Conservation (phyloP, 2,329 filamentous ascomycete genomes). For the Alternaria atra region DNA sequence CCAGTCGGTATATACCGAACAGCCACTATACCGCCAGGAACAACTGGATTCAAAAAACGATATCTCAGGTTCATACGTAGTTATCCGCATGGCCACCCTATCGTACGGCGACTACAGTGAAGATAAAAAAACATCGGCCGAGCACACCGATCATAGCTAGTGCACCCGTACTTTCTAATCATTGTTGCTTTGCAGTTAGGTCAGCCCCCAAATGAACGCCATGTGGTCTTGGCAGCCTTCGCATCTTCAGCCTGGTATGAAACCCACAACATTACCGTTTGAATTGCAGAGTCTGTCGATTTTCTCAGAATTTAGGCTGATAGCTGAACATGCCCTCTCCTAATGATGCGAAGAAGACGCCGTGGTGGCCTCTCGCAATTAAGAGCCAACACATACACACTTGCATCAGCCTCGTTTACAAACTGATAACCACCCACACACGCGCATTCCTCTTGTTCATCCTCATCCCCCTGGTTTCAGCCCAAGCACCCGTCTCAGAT, state of each 20-base stretch:
- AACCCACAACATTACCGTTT: not conserved
- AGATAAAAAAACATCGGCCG: not conserved
- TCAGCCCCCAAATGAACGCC: not conserved
- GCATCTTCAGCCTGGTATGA: not conserved
- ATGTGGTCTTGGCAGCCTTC: not conserved
- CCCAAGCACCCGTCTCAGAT: slow-evolving; percentile 1
- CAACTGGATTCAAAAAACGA: not conserved
- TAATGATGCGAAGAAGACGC: not conserved
- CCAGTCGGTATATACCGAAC: not conserved
- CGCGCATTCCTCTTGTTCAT: not conserved
- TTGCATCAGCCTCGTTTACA: not conserved
- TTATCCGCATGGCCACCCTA: not conserved
- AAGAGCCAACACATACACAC: not conserved
- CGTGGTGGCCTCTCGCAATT: not conserved
- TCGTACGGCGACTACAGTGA: not conserved
- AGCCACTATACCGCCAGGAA: not conserved
- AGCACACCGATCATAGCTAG: not conserved
- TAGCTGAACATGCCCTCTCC: not conserved
- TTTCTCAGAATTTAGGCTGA: not conserved
- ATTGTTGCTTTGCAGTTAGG: not conserved
- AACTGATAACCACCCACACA: not conserved
- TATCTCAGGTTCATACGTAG: not conserved
- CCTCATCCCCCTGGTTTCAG: not conserved
- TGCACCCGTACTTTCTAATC: not conserved
- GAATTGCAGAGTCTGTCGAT: not conserved